A percentile compares a stretch with the other conserved stretches of the same genome.
phyloP scores from a whole-genome alignment of 1,139 yeast genomes.

The Nakaseomyces glabratus region DNA sequence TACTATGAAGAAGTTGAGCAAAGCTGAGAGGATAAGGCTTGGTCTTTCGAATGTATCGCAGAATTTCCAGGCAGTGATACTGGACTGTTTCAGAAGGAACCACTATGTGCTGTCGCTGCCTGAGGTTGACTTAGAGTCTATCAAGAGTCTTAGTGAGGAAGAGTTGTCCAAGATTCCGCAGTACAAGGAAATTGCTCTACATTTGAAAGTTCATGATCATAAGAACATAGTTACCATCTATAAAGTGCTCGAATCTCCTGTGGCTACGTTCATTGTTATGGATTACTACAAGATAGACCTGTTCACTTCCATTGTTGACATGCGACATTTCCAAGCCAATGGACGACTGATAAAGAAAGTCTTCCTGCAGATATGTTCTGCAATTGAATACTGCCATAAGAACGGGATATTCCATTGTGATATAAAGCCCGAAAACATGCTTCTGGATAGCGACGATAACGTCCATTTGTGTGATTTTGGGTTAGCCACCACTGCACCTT shows the following conservation, averaged over 20 bases:
- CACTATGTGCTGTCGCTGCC: slow-evolving; percentile 25
- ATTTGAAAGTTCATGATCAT: slow-evolving; percentile 65
- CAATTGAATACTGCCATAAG: slow-evolving; percentile 59
- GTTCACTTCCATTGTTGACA: slow-evolving; percentile 70
- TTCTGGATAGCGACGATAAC: slow-evolving; percentile 52
- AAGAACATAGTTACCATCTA: slow-evolving; percentile 68
- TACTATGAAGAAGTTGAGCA: slow-evolving; percentile 38
- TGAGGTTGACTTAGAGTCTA: slow-evolving; percentile 24
- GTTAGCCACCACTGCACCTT: slow-evolving; percentile 54
- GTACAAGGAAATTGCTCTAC: slow-evolving; percentile 61
- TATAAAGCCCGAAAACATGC: slow-evolving; percentile 81
- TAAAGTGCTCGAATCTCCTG: slow-evolving; percentile 51
- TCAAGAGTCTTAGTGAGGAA: slow-evolving; percentile 18
- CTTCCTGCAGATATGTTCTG: slow-evolving; percentile 68
- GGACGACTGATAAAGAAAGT: slow-evolving; percentile 52
- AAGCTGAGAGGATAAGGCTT: slow-evolving; percentile 5
- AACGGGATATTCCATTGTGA: slow-evolving; percentile 76
- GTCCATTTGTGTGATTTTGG: slow-evolving; percentile 80
- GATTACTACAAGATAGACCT: slow-evolving; percentile 79
- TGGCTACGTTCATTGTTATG: slow-evolving; percentile 62
- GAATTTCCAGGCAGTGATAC: slow-evolving; percentile 20
- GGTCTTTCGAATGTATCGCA: slow-evolving; percentile 2
- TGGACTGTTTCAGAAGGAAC: slow-evolving; percentile 24
- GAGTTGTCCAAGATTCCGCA: slow-evolving; percentile 23
- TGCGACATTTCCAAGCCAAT: slow-evolving; percentile 33